A percentile compares a stretch with the other conserved stretches of the same genome.
These are phyloP conservation scores for Yamadazyma epiphylla DNA, from an alignment of 1,139 yeast species.

Conservation along the genomic window DNA sequence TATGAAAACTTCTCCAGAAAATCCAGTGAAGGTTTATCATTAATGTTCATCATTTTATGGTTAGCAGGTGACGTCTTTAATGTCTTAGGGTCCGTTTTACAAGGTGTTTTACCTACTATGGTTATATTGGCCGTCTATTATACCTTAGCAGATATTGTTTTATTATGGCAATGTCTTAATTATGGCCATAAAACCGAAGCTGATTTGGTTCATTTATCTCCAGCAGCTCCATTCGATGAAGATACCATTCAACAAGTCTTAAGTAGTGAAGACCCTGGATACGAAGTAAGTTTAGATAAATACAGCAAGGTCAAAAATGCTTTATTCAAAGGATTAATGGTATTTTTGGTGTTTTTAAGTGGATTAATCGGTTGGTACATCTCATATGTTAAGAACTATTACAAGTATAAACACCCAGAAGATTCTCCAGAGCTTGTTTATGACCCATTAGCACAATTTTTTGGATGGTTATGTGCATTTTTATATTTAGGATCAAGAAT, in stretches of 20 bases:
- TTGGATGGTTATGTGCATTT: conserved; percentile 89
- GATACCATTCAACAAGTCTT: conserved; percentile 59
- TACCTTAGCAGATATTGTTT: conserved; percentile 82
- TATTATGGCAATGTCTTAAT: conserved; percentile 74
- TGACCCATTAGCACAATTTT: conserved; percentile 77
- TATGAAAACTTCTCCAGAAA: conserved; percentile 84
- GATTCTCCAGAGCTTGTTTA: conserved; percentile 40
- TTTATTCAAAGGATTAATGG: conserved; percentile 58
- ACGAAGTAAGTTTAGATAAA: conserved; percentile 8
- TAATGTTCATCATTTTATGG: conserved; percentile 83
- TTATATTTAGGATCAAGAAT: conserved; percentile 84
- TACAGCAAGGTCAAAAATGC: conserved; percentile 5
- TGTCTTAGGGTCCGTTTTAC: conserved; percentile 82
- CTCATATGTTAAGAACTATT: conserved; percentile 42
- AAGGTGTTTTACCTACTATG: conserved; percentile 91
- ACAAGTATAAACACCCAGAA: conserved; percentile 26
- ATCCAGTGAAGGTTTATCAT: conserved; percentile 82
- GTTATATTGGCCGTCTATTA: conserved; percentile 85
- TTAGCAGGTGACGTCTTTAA: conserved; percentile 86
- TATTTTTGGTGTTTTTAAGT: conserved; percentile 62
- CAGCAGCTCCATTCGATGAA: conserved; percentile 82
- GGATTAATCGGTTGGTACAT: conserved; percentile 88
- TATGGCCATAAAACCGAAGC: conserved; percentile 55
- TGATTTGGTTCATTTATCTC: conserved; percentile 79
- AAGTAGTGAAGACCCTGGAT: conserved; percentile 17